Percentiles rank a stretch among this genome's conserved stretches.
Evolutionary conservation across 768 basidiomycete genomes (phyloP).

Genomic region (Lactarius tabidus): DNA sequence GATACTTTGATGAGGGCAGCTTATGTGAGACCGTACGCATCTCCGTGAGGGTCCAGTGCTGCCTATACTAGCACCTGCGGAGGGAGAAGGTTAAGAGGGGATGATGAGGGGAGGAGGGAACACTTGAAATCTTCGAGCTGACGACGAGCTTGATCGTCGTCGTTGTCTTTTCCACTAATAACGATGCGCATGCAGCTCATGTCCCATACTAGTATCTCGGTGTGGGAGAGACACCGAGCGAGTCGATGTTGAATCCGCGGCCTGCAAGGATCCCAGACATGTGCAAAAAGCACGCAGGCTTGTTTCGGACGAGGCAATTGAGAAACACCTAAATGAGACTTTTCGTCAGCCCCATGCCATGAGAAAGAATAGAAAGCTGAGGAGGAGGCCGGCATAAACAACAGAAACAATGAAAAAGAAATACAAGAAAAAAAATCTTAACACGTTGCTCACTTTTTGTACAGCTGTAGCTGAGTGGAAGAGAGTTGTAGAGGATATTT

Average conservation of each 20-base stretch:
- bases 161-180: conserved; percentile 92
- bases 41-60: conserved; percentile 93
- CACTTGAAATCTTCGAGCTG: conserved; percentile 94
- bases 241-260: conserved; percentile 98
- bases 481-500: conserved; percentile 96
- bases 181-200: conserved; percentile 98
- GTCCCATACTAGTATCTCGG: conserved; percentile 96
- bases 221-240: conserved; percentile 95
- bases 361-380: no score
- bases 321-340: conserved; percentile 68
- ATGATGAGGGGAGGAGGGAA: conserved; percentile 25
- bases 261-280: conserved; percentile 97
- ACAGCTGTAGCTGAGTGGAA: conserved; percentile 88
- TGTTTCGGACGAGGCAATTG: conserved; percentile 98
- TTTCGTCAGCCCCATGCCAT: background rate
- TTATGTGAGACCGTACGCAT: conserved; percentile 90
- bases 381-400: background rate
- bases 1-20: conserved; percentile 91
- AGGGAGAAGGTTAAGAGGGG: background rate
- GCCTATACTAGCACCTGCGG: conserved; percentile 98
- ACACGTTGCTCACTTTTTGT: conserved; percentile 66
- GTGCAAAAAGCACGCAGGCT: conserved; percentile 96
- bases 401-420: no score
- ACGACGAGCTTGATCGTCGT: conserved; percentile 93
- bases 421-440: no score